Base-by-base conservation (phyloP, 495 filamentous ascomycete species). In the Penicillium paxilli region DNA sequence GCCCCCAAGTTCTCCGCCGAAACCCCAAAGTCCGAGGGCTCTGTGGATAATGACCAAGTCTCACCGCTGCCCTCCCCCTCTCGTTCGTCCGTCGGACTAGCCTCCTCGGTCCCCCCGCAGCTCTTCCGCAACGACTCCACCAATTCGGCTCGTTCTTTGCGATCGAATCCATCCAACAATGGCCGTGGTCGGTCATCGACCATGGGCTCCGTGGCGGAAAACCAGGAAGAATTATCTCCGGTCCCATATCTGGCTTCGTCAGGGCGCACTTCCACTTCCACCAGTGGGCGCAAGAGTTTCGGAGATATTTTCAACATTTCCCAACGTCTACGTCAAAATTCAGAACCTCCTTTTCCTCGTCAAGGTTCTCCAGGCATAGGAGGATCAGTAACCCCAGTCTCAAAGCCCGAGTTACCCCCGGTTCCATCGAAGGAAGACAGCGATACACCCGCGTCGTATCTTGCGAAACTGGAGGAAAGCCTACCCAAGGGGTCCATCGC, bases 361-460 rank as follows among this genome's bases (percentile, higher is more conserved):
- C 80, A 88, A 57, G 84, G 83, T 6, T 86, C 83, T 17, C 65
- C 66, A 17, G 65, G 62, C 19, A 30, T 67, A 1, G 74, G 83
- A 22, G 84, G 83, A 2, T 80, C 83, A 10, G 80, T 77, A 19
- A 91, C 89, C 4, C 87, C 89, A 10, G 79, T 80, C 1, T 85
- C 85, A 6, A 93, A 88, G 24, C 81, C 83, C 22, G 84, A 85
- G 24, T 62, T 81, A 4, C 65, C 91, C n/a, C 78, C 85, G 10
- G 68, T 92, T 25, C 94, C 94, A 0, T 84, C 91, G 55, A 83
- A 91, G 30, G 82, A 90, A 59, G 91, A 97, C 53, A 87, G 86
- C 53, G 94, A 99, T 60, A 93, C 92, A 0, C 91, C 95, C 0
- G 91, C 89, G 16, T 89, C 87, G 52, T 99, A 96, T 71, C 78